Evolutionary conservation across 768 basidiomycete genomes (phyloP).

Genomic region (Udeniomyces megalosporus): DNA sequence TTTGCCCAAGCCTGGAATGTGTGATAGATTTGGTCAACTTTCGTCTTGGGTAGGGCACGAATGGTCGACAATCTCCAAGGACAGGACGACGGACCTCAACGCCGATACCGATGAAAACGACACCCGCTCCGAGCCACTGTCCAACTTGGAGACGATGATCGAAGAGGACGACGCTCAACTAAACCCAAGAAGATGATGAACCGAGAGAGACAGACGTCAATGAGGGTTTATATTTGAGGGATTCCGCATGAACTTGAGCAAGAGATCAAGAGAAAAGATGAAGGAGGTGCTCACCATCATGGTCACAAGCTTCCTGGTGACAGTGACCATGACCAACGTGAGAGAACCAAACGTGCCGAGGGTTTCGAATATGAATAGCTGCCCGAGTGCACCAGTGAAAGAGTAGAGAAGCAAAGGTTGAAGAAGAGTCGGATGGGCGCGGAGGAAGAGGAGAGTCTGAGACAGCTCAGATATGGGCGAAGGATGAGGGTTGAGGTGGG

Average conservation of each 20-base stretch:
- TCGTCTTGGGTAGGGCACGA: neutral
- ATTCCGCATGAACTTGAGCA: no score
- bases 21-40: no score
- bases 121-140: slow-evolving; percentile 81
- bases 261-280: no score
- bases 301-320: slow-evolving; percentile 92
- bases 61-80: neutral
- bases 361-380: slow-evolving; percentile 95
- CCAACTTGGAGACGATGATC: slow-evolving; percentile 66
- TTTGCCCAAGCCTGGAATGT: neutral
- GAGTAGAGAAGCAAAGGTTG: slow-evolving; percentile 67
- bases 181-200: no score
- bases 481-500: slow-evolving; percentile 8
- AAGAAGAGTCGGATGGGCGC: slow-evolving; percentile 56
- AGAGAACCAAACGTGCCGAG: slow-evolving; percentile 29
- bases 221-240: no score
- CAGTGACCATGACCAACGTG: slow-evolving; percentile 55
- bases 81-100: slow-evolving; percentile 44
- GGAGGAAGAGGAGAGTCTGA: slow-evolving; percentile 54
- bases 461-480: slow-evolving; percentile 19
- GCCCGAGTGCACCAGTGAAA: slow-evolving; percentile 79
- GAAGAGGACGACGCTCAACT: slow-evolving; percentile 74
- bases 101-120: slow-evolving; percentile 91
- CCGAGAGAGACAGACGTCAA: no score
- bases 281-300: slow-evolving; percentile 60